phyloP scores from a whole-genome alignment of 2,329 filamentous ascomycete genomes.

The Thyridium curvatum region DNA sequence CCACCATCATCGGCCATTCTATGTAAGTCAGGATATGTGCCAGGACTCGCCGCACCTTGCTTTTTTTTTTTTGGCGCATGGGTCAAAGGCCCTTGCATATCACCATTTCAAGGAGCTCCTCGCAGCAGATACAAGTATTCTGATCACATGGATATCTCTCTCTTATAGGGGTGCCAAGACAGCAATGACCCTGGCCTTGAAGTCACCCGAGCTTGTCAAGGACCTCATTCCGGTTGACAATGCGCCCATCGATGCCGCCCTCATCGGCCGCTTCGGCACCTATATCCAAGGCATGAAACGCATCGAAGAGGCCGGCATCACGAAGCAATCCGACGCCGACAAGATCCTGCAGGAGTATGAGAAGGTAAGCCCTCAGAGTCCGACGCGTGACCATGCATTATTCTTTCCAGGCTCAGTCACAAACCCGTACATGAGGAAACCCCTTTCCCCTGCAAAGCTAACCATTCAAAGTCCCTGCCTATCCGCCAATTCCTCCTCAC shows the following conservation, averaged over 20 bases:
- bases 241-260: conserved; percentile 73
- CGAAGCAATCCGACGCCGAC: conserved; percentile 72
- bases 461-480: conserved; percentile 59
- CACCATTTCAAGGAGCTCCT: no score
- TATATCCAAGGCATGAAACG: conserved; percentile 82
- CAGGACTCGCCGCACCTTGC: no score
- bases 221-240: conserved; percentile 86
- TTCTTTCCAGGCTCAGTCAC: no score
- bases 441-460: no score
- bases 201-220: conserved; percentile 58
- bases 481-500: conserved; percentile 90
- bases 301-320: conserved; percentile 64
- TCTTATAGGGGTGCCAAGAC: conserved; percentile 85
- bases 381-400: no score
- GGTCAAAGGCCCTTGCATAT: no score
- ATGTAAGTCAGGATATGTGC: conserved; percentile 52
- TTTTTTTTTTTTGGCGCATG: no score
- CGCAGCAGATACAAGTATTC: no score
- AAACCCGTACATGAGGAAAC: no score
- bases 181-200: conserved; percentile 79
- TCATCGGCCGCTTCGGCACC: conserved; percentile 67
- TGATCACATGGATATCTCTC: no score
- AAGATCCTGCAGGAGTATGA: conserved; percentile 71
- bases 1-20: conserved; percentile 84
- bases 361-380: no score